phyloP scores from a whole-genome alignment of 2,329 filamentous ascomycete genomes.

The Fusarium armeniacum region DNA sequence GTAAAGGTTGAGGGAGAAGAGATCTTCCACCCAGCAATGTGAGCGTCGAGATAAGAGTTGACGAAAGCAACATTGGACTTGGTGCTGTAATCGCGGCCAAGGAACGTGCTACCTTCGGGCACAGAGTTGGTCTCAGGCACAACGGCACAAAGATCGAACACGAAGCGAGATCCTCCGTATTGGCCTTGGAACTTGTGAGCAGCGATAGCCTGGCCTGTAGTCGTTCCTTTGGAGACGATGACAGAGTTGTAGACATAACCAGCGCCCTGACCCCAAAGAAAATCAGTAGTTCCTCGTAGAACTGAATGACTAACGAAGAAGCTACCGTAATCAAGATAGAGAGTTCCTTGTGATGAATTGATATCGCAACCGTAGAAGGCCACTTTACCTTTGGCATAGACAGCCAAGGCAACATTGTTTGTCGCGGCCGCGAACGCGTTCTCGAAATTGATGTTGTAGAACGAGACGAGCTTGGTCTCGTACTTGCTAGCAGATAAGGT shows the following conservation, averaged over 20 bases:
- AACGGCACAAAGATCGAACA: constrained; percentile 59
- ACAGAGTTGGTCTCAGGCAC: constrained; percentile 49
- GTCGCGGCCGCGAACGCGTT: constrained; percentile 34
- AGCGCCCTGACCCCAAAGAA: constrained; percentile 45
- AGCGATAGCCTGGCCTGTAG: constrained; percentile 46
- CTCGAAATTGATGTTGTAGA: constrained; percentile 53
- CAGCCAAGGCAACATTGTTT: constrained; percentile 43
- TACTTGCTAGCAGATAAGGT: constrained; percentile 50
- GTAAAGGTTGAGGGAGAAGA: constrained; percentile 42
- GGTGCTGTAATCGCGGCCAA: constrained; percentile 49
- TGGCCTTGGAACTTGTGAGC: constrained; percentile 48
- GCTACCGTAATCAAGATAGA: constrained; percentile 45
- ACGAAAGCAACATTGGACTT: constrained; percentile 49
- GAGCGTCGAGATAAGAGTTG: constrained; percentile 51
- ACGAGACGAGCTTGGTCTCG: constrained; percentile 48
- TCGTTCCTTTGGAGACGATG: constrained; percentile 33
- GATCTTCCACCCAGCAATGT: constrained; percentile 51
- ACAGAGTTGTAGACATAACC: constrained; percentile 47
- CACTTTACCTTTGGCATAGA: constrained; percentile 56
- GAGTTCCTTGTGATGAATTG: constrained; percentile 39
- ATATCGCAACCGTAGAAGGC: constrained; percentile 57
- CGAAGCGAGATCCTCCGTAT: constrained; percentile 56
- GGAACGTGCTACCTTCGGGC: constrained; percentile 45
- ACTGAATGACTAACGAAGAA: constrained; percentile 43
- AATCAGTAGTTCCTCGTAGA: constrained; percentile 42